phyloP scores from a whole-genome alignment of 2,329 filamentous ascomycete genomes.

The Fusarium poae region DNA sequence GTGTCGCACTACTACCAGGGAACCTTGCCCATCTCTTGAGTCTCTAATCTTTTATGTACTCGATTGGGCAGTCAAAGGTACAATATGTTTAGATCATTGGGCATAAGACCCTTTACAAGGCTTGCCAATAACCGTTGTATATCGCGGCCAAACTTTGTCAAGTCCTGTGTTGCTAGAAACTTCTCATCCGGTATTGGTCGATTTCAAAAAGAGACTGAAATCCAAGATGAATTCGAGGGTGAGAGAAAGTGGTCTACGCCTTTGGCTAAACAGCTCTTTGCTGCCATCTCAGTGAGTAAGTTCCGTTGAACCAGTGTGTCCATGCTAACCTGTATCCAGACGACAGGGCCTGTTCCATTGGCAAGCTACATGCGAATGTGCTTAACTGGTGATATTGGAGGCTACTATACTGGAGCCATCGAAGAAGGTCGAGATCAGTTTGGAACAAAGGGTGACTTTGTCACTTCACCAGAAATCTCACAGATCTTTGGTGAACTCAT shows the following conservation, averaged over 20 bases:
- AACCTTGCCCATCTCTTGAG: not conserved
- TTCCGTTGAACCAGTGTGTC: not conserved
- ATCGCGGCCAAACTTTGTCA: conserved; percentile 21
- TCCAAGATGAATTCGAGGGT: conserved; percentile 44
- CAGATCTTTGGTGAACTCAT: conserved; percentile 96
- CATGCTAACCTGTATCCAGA: conserved; percentile 48
- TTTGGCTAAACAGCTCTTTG: conserved; percentile 85
- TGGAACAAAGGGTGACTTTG: conserved; percentile 92
- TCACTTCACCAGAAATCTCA: conserved; percentile 97
- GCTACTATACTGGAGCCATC: conserved; percentile 89
- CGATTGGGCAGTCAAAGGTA: not conserved
- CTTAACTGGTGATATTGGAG: conserved; percentile 88
- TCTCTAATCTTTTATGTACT: not conserved
- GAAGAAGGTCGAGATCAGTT: conserved; percentile 84
- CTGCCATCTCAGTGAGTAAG: conserved; percentile 80
- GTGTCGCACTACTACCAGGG: conserved; percentile 2
- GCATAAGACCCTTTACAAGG: conserved; percentile 20
- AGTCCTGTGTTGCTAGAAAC: conserved; percentile 34
- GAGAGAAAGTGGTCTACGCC: conserved; percentile 89
- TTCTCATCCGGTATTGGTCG: conserved; percentile 47
- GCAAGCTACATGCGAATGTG: conserved; percentile 99
- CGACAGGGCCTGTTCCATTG: conserved; percentile 90
- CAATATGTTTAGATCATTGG: conserved; percentile 41
- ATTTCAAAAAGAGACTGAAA: conserved; percentile 25
- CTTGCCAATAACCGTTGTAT: conserved; percentile 29